phyloP scores from a whole-genome alignment of 805 yeast species.

The Maudiozyma bulderi region DNA sequence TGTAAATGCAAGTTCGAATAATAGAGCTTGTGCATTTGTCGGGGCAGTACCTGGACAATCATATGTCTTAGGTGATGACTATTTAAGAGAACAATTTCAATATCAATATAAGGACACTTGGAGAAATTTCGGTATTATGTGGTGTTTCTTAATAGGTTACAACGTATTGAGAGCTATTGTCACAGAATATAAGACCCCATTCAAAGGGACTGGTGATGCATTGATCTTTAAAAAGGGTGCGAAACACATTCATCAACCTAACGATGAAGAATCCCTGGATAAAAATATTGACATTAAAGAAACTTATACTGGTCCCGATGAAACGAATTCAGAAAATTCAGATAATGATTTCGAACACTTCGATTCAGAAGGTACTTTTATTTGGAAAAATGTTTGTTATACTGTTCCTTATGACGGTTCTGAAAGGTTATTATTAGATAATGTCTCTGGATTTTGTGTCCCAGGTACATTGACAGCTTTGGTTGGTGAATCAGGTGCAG shows the following conservation, averaged over 20 bases:
- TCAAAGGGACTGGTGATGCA: constrained; percentile 29
- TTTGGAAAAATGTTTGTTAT: constrained; percentile 64
- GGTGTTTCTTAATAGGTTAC: constrained; percentile 35
- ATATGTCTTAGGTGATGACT: constrained; percentile 50
- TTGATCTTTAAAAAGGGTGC: constrained; percentile 47
- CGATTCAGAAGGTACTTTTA: constrained; percentile 40
- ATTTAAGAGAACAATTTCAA: constrained; percentile 38
- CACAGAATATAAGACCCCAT: constrained; percentile 18
- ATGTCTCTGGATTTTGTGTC: constrained; percentile 66
- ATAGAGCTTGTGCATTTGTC: constrained; percentile 47
- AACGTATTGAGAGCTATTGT: constrained; percentile 13
- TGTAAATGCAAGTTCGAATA: constrained; percentile 28
- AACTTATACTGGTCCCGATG: constrained; percentile 1
- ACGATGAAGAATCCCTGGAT: constrained; percentile 16
- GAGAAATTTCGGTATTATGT: constrained; percentile 68
- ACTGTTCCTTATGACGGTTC: constrained; percentile 50
- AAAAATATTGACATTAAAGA: constrained; percentile 8
- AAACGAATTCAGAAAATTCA: constrained; percentile 1
- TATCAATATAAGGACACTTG: constrained; percentile 58
- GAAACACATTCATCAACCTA: constrained; percentile 1
- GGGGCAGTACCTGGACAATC: constrained; percentile 50
- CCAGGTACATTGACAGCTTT: constrained; percentile 70
- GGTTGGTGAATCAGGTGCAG: constrained; percentile 70
- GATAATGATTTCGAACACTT: constrained; percentile 19
- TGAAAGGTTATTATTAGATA: constrained; percentile 43